phyloP scores from a whole-genome alignment of 495 filamentous ascomycete species.

The Polyplosphaeria fusca region DNA sequence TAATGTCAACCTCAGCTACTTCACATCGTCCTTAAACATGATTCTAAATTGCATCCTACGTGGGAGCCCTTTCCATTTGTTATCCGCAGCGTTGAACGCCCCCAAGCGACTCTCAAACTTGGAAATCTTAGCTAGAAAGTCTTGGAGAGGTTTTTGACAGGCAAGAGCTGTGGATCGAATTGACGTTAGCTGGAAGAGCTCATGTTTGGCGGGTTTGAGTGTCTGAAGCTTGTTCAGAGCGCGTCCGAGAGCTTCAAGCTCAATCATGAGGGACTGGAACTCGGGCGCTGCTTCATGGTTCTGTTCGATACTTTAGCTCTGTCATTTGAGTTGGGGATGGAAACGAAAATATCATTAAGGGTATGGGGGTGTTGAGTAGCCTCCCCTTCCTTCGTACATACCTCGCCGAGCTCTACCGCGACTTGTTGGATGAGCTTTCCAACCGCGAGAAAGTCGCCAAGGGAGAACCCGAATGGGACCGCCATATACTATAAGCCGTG shows the following conservation, averaged over 20 bases:
- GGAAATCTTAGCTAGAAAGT: background rate
- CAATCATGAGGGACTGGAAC: background rate
- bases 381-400: too few species aligned
- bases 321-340: background rate
- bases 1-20: background rate
- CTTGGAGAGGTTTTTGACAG: background rate
- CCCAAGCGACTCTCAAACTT: background rate
- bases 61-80: background rate
- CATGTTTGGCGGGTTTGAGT: background rate
- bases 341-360: too few species aligned
- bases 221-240: background rate
- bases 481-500: too few species aligned
- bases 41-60: background rate
- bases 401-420: background rate
- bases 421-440: background rate
- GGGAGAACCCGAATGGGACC: background rate
- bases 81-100: background rate
- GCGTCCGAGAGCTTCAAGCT: background rate
- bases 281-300: background rate
- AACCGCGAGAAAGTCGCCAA: background rate
- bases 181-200: background rate
- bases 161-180: background rate
- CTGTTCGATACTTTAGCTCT: background rate
- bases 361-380: too few species aligned
- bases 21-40: background rate